phyloP scores from a whole-genome alignment of 768 basidiomycete species.

The Hypsizygus marmoreus region DNA sequence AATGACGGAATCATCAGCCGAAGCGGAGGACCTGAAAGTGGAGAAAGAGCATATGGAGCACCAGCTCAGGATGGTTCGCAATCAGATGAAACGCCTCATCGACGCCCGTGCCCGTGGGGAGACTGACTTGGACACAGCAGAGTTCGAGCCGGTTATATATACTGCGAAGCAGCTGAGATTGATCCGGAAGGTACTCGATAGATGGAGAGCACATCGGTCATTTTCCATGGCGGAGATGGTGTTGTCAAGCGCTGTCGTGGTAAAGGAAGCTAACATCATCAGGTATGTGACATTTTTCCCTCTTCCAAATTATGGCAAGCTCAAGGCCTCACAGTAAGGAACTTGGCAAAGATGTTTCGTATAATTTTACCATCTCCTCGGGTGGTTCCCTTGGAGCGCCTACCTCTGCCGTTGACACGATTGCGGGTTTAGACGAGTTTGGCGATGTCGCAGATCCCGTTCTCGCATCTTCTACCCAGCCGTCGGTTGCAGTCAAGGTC shows the following conservation, averaged over 20 bases:
- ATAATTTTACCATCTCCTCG: constrained; percentile 91
- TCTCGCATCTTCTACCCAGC: constrained; percentile 71
- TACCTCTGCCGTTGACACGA: constrained; percentile 79
- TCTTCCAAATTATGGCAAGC: background rate
- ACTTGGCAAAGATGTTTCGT: constrained; percentile 82
- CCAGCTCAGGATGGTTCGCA: constrained; percentile 77
- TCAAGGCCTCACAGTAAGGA: constrained; percentile 71
- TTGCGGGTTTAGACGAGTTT: constrained; percentile 87
- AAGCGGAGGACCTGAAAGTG: constrained; percentile 83
- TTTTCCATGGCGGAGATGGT: constrained; percentile 94
- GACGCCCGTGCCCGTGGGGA: constrained; percentile 81
- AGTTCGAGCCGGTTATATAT: constrained; percentile 83
- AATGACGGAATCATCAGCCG: constrained; percentile 49
- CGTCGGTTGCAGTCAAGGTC: constrained; percentile 88
- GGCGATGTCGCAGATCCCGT: constrained; percentile 90
- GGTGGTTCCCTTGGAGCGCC: constrained; percentile 79
- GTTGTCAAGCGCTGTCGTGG: constrained; percentile 76
- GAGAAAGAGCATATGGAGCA: constrained; percentile 95
- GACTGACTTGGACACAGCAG: constrained; percentile 57
- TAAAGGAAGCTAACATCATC: constrained; percentile 95
- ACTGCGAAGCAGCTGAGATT: constrained; percentile 79
- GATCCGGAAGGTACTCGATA: constrained; percentile 79
- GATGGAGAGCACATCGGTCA: constrained; percentile 82
- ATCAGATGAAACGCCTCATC: constrained; percentile 80
- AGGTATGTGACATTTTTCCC: constrained; percentile 47